A percentile compares a stretch with the other conserved stretches of the same genome.
phyloP scores from a whole-genome alignment of 176 grass and related monocot species.

The Ampelocalamus luodianensis region DNA sequence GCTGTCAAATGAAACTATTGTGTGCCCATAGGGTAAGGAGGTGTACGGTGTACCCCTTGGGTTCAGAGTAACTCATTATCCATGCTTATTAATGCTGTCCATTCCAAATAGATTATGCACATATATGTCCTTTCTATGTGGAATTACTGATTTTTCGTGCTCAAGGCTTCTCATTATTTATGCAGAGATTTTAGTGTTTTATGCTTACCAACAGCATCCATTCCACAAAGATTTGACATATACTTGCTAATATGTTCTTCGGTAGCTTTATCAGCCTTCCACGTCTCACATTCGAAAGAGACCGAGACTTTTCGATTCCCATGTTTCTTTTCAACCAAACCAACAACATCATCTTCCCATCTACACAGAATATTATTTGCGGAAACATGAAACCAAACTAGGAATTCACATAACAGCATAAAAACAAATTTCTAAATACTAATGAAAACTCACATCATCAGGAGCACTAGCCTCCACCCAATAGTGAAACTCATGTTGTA shows the following conservation, averaged over 20 bases:
- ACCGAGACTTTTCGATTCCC: conserved; percentile 58
- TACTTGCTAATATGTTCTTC: conserved; percentile 80
- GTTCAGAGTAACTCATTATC: background rate
- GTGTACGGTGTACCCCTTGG: background rate
- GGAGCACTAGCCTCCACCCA: background rate
- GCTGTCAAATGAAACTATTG: conserved; percentile 2
- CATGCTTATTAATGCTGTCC: background rate
- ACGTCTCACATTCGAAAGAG: conserved; percentile 79
- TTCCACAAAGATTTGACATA: conserved; percentile 79
- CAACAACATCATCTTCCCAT: conserved; percentile 84
- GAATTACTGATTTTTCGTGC: background rate
- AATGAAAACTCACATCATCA: background rate
- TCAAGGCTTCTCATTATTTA: background rate
- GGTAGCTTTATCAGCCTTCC: conserved; percentile 82
- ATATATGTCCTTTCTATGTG: background rate
- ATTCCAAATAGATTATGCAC: background rate
- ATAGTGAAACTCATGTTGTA: background rate
- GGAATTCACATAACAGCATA: background rate
- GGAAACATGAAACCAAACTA: background rate
- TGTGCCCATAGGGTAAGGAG: background rate
- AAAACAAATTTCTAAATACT: background rate
- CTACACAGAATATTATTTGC: conserved; percentile 39
- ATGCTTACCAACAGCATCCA: conserved; percentile 84
- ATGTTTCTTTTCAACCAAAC: conserved; percentile 76
- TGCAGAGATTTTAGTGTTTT: background rate